Conservation (phyloP, 257 asterid species). For the Solanum appendiculatum region DNA sequence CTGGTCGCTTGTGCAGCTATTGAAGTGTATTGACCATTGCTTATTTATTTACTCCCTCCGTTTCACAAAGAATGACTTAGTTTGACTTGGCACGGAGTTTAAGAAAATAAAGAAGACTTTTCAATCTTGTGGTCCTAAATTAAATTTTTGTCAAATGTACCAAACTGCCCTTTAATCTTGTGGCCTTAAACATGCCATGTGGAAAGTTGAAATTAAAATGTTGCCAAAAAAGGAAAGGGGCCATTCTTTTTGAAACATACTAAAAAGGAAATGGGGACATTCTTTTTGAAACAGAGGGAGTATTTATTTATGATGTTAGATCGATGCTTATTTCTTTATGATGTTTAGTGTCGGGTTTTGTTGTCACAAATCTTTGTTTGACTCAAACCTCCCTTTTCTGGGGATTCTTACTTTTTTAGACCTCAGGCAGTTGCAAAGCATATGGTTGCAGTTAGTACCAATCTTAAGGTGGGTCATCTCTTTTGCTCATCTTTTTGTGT, state of each 20-base stretch:
- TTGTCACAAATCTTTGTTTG: neutral
- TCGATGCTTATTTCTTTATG: neutral
- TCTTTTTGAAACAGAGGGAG: too few relatives aligned
- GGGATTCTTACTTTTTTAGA: conserved; percentile 24
- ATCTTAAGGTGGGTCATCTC: conserved; percentile 52
- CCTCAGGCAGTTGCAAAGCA: conserved; percentile 97
- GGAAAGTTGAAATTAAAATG: too few relatives aligned
- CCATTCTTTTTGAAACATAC: too few relatives aligned
- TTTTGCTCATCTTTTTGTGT: neutral
- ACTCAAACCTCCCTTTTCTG: neutral
- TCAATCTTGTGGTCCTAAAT: too few relatives aligned
- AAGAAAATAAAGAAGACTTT: too few relatives aligned
- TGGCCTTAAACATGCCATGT: too few relatives aligned
- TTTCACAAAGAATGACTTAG: too few relatives aligned
- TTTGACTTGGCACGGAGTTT: too few relatives aligned
- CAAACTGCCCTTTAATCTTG: too few relatives aligned
- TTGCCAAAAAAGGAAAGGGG: too few relatives aligned
- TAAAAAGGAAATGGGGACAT: too few relatives aligned
- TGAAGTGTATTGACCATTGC: neutral
- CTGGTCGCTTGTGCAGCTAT: neutral
- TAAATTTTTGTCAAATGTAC: too few relatives aligned
- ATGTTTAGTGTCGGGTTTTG: neutral
- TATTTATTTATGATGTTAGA: neutral
- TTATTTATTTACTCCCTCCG: neutral
- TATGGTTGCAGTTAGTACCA: conserved; percentile 99